These are phyloP conservation scores for Tuber calosporum DNA, from an alignment of 495 filamentous ascomycete species.

Conservation along the genomic window DNA sequence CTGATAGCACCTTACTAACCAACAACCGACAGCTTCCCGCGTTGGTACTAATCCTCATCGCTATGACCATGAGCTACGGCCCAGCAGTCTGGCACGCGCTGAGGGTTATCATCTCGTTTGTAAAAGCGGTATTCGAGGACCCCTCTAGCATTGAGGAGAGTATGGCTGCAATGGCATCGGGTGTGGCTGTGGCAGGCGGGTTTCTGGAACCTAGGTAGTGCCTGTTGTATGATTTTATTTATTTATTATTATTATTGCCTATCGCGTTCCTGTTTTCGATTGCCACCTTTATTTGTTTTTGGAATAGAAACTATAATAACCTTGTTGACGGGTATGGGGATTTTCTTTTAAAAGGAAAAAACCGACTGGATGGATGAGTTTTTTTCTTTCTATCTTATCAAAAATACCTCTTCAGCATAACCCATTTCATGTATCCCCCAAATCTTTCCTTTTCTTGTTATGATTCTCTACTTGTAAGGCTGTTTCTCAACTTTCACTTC, in stretches of 20 bases:
- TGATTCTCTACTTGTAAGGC: neutral
- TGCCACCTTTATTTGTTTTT: neutral
- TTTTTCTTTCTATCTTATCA: neutral
- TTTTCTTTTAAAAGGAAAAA: neutral
- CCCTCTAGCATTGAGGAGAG: slow-evolving; percentile 35
- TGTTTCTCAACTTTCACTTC: neutral
- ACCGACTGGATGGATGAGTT: neutral
- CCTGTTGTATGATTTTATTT: slow-evolving; percentile 27
- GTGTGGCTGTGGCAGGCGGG: slow-evolving; percentile 45
- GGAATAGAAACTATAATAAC: neutral
- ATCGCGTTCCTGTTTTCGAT: slow-evolving; percentile 27
- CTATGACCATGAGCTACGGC: slow-evolving; percentile 57
- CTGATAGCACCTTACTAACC: slow-evolving; percentile 17
- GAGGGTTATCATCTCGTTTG: slow-evolving; percentile 47
- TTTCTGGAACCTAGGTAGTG: slow-evolving; percentile 14
- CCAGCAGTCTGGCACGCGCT: slow-evolving; percentile 51
- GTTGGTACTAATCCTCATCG: slow-evolving; percentile 56
- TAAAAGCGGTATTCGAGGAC: slow-evolving; percentile 45
- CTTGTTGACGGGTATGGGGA: neutral
- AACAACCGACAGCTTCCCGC: slow-evolving; percentile 50
- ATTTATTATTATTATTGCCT: slow-evolving; percentile 27
- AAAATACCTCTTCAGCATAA: neutral
- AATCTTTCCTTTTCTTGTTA: neutral
- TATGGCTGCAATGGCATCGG: slow-evolving; percentile 40
- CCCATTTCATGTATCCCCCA: neutral